Evolutionary conservation across 148 eudicot species (phyloP).

Genomic region (Persicaria maculosa): DNA sequence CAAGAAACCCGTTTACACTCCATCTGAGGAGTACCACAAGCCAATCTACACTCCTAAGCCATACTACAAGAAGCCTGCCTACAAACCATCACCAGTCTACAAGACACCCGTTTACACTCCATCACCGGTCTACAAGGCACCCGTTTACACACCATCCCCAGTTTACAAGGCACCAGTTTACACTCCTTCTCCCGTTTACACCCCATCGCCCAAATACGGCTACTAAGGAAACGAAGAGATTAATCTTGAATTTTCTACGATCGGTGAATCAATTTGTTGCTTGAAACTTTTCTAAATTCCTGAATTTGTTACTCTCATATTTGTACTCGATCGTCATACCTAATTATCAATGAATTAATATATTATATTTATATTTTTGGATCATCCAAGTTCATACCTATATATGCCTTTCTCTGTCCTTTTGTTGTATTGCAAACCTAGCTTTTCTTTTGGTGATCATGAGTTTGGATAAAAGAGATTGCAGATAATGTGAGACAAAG

Average conservation of each 20-base stretch:
- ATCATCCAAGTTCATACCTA: too few relatives aligned
- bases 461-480: too few relatives aligned
- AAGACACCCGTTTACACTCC: background rate
- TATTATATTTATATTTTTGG: too few relatives aligned
- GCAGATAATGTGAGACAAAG: too few relatives aligned
- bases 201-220: background rate
- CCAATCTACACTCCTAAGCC: background rate
- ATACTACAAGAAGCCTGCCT: slow-evolving; percentile 10
- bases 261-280: background rate
- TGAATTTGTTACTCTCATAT: background rate
- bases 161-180: background rate
- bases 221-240: background rate
- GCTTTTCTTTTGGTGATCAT: too few relatives aligned
- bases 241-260: background rate
- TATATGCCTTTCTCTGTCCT: too few relatives aligned
- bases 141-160: background rate
- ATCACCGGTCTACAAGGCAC: background rate
- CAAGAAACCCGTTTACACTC: background rate
- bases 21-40: background rate
- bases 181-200: background rate
- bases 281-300: background rate
- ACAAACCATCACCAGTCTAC: background rate
- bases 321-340: background rate
- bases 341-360: too few relatives aligned
- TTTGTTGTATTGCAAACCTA: too few relatives aligned